Evolutionary conservation across 2,329 filamentous ascomycete species (phyloP).

Genomic region (Tolypocladium guangdongense): DNA sequence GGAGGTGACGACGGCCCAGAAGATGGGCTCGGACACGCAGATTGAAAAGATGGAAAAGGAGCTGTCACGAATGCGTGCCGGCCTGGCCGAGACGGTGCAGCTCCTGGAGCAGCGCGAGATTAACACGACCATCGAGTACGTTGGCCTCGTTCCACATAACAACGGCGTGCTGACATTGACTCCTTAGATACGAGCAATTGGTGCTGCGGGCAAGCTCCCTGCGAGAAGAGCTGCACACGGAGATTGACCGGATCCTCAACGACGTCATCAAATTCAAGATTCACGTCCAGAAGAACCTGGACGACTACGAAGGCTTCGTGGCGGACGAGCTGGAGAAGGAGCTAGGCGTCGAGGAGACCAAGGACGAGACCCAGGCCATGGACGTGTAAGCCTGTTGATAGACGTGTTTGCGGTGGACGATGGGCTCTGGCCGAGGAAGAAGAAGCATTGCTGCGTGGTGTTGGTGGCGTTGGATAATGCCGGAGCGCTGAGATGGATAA

Average conservation of each 20-base stretch:
- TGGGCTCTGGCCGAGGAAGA: neutral
- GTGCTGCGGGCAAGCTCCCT: conserved; percentile 73
- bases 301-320: conserved; percentile 90
- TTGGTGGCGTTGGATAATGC: neutral
- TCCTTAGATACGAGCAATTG: conserved; percentile 71
- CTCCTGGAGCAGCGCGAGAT: conserved; percentile 91
- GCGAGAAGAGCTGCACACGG: conserved; percentile 94
- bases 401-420: neutral
- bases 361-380: conserved; percentile 41
- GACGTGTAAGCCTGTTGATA: conserved; percentile 17
- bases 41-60: conserved; percentile 99
- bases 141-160: conserved; percentile 9
- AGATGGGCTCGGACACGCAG: conserved; percentile 79
- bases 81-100: conserved; percentile 76
- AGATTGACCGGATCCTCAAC: conserved; percentile 91
- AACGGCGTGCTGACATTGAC: neutral
- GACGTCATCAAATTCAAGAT: conserved; percentile 99
- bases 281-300: conserved; percentile 82
- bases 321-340: conserved; percentile 86
- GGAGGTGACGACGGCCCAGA: conserved; percentile 75
- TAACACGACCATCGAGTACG: conserved; percentile 89
- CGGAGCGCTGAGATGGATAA: neutral
- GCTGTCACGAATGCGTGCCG: conserved; percentile 80
- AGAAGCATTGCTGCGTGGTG: neutral
- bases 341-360: conserved; percentile 51